Evolutionary conservation across 768 basidiomycete species (phyloP), one percentile per base, ranked within the genome.

Genomic region (Tulasnella sp.): DNA sequence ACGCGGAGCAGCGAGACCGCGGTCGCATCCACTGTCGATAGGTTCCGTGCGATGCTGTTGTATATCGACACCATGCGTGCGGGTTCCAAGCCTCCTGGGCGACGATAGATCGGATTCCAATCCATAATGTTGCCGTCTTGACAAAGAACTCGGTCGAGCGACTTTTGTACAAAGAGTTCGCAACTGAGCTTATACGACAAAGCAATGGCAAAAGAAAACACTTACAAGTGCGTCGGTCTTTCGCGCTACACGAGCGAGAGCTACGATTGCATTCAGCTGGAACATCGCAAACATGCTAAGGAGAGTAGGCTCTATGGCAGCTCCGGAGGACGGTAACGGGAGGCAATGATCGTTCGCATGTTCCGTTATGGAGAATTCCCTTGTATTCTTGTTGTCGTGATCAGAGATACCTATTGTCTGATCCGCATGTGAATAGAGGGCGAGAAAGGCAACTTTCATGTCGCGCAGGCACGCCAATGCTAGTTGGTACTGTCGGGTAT

Each of bases 221-320:
- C 49, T 51, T 29, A 51, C 58, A 24, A 24, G 19, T 19, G 11
- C 58, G n/a, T 9, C 9, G 38, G 29, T 29, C 23, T 43, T 56
- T 21, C 9, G 45, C 10, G 32, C 13, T 9, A 65, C n/a, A 30
- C 41, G 41, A 17, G 63, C 21, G 9, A 56, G 34, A 13, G 76
- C 72, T 13, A 70, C 74, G 30, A 86, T 70, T 4, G 80, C 69
- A 63, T 86, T 77, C 5, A 77, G 67, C 34, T 86, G 74, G 70
- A 82, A 84, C 15, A 80, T 81, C 13, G 80, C 80, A 13, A 81
- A 72, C 61, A 88, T 73, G 29, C 74, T 80, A 43, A 83, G 71
- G 56, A 81, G 48, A 26, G 65, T 65, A 2, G 70, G 62, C 51
- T 74, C 67, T 24, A 64, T 60, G 10, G 58, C 19, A 10, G 70